Evolutionary conservation across 179 eudicot genomes (phyloP), one percentile per base, ranked within the genome.

Genomic region (Gypsophila paniculata): DNA sequence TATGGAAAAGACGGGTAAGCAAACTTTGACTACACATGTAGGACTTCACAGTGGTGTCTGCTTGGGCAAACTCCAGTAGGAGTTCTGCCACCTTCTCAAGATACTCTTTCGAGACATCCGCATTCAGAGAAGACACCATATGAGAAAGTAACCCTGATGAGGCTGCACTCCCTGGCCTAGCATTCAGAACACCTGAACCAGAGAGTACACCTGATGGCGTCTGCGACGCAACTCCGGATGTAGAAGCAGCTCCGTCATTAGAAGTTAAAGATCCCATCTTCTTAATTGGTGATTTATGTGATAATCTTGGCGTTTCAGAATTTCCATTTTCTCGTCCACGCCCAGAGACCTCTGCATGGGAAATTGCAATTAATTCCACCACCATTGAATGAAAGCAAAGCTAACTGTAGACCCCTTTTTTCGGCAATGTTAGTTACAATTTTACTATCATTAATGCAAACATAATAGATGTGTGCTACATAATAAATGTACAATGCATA

Each of bases 41-140:
- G 49, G 89, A 90, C 82, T 92, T 95, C 62, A 95, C 99, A 7
- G 89, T 82, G n/a, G 95, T 84, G 83, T 92, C 99, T 61, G 99
- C 97, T 48, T 86, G 85, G 72, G 99, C 86, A 83, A 95, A 95
- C 82, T 86, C 99, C 62, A 95, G 94, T 54, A 92, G 85, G 71
- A 95, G 96, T 81, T 95, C 99, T 44, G 99, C 91, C 55, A 92
- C 99, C 69, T 94, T 94, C 76, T 91, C 97, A 57, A 94, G 87
- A 81, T 91, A 94, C 80, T 94, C 99, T 76, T 82, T 85, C 7
- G 97, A 88, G 75, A 87, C 91, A 87, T 91, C 99, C 79, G 89
- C 87, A 86, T 80, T 90, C 85, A 87, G 84, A 65, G 95, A 81
- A 72, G 95, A 84, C 46, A 77, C 96, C 93, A 88, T 87, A 75